A percentile compares a stretch with the other conserved stretches of the same genome.
Evolutionary conservation across 768 basidiomycete species (phyloP).

Genomic region (Tylopilus vinaceipallidus): DNA sequence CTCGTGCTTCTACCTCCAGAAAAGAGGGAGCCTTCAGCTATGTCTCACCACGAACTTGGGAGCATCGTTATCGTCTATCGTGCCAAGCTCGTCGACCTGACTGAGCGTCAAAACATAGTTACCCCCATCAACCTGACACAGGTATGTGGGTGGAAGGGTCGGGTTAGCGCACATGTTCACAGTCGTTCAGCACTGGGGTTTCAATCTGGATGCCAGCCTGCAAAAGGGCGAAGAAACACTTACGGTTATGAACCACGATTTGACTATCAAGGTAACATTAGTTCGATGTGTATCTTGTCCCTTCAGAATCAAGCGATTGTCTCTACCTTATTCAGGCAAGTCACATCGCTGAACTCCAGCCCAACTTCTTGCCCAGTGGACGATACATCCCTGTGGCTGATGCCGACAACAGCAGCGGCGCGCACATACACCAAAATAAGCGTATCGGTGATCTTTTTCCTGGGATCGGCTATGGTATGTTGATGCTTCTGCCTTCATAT

Average conservation of each 20-base stretch:
- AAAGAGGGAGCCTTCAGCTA: constrained; percentile 23
- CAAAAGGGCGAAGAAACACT: constrained; percentile 39
- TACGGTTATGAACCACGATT: constrained; percentile 49
- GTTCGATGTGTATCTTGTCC: neutral
- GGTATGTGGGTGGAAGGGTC: constrained; percentile 37
- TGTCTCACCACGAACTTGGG: constrained; percentile 52
- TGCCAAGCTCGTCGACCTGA: constrained; percentile 54
- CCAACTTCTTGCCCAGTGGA: constrained; percentile 51
- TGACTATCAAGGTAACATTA: constrained; percentile 38
- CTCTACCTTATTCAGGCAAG: constrained; percentile 42
- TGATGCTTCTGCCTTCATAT: neutral
- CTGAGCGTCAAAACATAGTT: constrained; percentile 41
- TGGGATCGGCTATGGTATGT: constrained; percentile 54
- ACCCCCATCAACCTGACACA: constrained; percentile 78
- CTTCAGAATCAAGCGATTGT: neutral
- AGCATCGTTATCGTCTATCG: constrained; percentile 68
- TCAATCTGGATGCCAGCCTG: constrained; percentile 74
- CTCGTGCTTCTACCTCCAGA: constrained; percentile 45
- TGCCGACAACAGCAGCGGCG: constrained; percentile 35
- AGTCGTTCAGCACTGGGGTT: constrained; percentile 70
- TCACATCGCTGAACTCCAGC: constrained; percentile 51
- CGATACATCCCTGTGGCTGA: constrained; percentile 45
- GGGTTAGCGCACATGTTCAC: neutral
- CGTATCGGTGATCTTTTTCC: constrained; percentile 60
- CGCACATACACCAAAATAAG: constrained; percentile 49